A percentile compares a stretch with the other conserved stretches of the same genome.
phyloP scores from a whole-genome alignment of 2,329 filamentous ascomycete species.

The Penicillium sp. region DNA sequence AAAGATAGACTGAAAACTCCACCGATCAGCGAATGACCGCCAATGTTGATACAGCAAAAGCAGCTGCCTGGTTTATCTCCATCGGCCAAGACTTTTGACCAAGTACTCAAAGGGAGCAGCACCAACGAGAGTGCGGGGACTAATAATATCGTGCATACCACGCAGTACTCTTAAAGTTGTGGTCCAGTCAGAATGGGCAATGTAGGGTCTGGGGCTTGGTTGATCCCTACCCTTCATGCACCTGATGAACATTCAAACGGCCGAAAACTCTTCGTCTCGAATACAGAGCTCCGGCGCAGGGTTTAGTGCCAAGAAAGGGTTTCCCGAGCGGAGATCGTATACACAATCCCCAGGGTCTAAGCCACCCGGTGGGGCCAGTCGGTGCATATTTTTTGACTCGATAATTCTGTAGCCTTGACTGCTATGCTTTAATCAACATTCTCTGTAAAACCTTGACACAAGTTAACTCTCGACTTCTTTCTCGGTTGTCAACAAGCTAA shows the following conservation, averaged over 20 bases:
- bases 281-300: not conserved
- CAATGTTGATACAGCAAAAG: slow-evolving; percentile 20
- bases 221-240: not conserved
- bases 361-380: slow-evolving; percentile 17
- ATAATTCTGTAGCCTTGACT: not conserved
- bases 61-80: slow-evolving; percentile 16
- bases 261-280: not conserved
- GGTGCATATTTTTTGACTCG: not conserved
- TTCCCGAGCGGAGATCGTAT: slow-evolving; percentile 1
- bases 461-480: too few relatives aligned
- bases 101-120: not conserved
- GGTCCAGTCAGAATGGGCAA: not conserved
- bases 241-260: not conserved
- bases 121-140: not conserved
- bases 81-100: slow-evolving; percentile 15
- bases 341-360: slow-evolving; percentile 11
- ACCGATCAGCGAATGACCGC: slow-evolving; percentile 6
- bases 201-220: not conserved
- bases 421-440: not conserved
- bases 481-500: not conserved
- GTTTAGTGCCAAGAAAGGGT: slow-evolving; percentile 7
- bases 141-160: slow-evolving; percentile 4
- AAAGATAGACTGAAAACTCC: not conserved
- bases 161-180: not conserved
- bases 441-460: not conserved